phyloP scores from a whole-genome alignment of 176 grass and related monocot genomes.

The Carex parvula region DNA sequence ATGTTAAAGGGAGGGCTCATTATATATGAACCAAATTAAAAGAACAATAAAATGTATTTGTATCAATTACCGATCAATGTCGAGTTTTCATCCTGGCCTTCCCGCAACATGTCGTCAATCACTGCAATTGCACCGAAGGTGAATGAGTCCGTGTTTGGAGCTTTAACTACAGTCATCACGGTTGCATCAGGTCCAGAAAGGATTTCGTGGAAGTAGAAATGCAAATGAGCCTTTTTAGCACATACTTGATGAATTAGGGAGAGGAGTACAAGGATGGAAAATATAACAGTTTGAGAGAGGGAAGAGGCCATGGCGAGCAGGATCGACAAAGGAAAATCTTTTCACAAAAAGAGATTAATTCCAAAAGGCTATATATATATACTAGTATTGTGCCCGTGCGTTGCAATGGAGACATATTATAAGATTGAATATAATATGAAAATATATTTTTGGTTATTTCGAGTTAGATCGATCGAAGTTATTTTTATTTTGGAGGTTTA shows the following conservation, averaged over 20 bases:
- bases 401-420: no score
- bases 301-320: background rate
- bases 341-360: background rate
- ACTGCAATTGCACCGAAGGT: background rate
- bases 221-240: slow-evolving; percentile 8
- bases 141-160: background rate
- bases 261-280: background rate
- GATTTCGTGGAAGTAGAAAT: slow-evolving; percentile 36
- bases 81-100: slow-evolving; percentile 12
- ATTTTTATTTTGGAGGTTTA: no score
- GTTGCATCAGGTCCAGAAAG: slow-evolving; percentile 14
- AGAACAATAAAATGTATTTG: background rate
- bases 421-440: no score
- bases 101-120: slow-evolving; percentile 22
- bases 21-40: background rate
- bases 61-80: slow-evolving; percentile 14
- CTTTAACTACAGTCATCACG: background rate
- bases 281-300: background rate
- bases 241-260: background rate
- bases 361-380: background rate
- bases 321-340: background rate
- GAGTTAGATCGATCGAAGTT: no score
- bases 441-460: no score
- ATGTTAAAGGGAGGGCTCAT: background rate
- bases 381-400: no score